Percentiles rank a stretch among this genome's conserved stretches.
These are phyloP conservation scores for Rossbeevera mucosa DNA, from an alignment of 768 basidiomycete genomes.

Conservation along the genomic window DNA sequence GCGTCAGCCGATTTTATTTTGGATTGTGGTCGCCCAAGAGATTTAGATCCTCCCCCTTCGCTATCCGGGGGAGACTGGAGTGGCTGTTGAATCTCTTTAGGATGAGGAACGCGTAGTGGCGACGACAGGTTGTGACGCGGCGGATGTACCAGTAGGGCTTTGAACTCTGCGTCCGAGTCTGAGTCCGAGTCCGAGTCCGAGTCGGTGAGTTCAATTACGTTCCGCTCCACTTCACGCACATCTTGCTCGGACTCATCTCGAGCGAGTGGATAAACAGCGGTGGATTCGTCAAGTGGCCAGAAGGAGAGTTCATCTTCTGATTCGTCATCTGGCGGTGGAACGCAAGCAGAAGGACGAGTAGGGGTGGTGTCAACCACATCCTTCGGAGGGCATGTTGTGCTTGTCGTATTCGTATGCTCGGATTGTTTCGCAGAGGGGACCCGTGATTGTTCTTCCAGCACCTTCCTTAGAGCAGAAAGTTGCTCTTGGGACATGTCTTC, in stretches of 20 bases:
- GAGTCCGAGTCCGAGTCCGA: slow-evolving; percentile 17
- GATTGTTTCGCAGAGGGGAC: slow-evolving; percentile 3
- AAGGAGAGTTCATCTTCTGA: slow-evolving; percentile 48
- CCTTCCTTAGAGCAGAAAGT: slow-evolving; percentile 13
- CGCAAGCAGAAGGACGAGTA: slow-evolving; percentile 8
- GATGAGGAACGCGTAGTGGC: slow-evolving; percentile 1
- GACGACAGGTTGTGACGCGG: slow-evolving; percentile 11
- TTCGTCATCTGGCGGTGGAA: slow-evolving; percentile 22
- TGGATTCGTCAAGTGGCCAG: slow-evolving; percentile 42
- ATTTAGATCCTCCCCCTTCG: slow-evolving; percentile 10
- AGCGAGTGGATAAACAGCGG: slow-evolving; percentile 31
- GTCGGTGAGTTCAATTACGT: slow-evolving; percentile 24
- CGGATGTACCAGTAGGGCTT: slow-evolving; percentile 23
- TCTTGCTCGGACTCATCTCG: slow-evolving; percentile 17
- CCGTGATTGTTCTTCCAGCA: slow-evolving; percentile 10
- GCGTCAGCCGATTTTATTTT: neutral
- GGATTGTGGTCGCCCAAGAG: slow-evolving; percentile 6
- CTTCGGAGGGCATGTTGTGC: slow-evolving; percentile 1
- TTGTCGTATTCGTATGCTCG: slow-evolving; percentile 5
- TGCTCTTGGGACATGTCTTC: slow-evolving; percentile 22
- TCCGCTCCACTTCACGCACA: slow-evolving; percentile 11
- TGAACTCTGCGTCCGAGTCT: slow-evolving; percentile 30
- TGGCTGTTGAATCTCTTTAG: slow-evolving; percentile 4
- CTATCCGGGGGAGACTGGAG: slow-evolving; percentile 15
- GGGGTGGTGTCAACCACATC: slow-evolving; percentile 16